Percentiles rank a stretch among this genome's conserved stretches.
Evolutionary conservation across 208 protist species (phyloP).

Genomic region (Hexamita inflata): DNA sequence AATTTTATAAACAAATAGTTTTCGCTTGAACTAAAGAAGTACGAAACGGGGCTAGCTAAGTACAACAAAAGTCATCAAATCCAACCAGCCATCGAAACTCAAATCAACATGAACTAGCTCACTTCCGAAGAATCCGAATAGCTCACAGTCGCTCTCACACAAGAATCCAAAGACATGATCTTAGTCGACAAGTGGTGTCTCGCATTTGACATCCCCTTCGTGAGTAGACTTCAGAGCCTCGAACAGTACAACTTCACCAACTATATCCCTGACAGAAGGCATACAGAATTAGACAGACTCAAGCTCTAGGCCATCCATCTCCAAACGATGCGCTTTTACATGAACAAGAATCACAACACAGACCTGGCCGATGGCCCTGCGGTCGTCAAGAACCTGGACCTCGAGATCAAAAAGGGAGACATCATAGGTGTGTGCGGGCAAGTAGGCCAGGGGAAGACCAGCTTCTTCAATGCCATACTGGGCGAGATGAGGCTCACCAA

Average conservation of each 20-base stretch:
- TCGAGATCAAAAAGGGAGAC: slow-evolving; percentile 27
- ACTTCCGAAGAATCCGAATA: not conserved
- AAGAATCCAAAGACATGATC: not conserved
- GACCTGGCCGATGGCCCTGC: not conserved
- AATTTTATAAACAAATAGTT: not conserved
- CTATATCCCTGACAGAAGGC: not conserved
- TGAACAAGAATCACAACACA: not conserved
- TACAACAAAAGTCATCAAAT: not conserved
- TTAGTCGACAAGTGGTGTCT: not conserved
- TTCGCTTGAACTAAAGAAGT: not conserved
- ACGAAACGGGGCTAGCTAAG: not conserved
- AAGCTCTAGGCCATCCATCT: not conserved
- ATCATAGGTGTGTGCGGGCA: slow-evolving; percentile 37
- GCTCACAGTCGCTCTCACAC: not conserved
- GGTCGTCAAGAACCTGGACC: slow-evolving; percentile 27
- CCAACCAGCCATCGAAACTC: too few relatives aligned
- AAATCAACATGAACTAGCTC: not conserved
- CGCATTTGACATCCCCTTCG: not conserved
- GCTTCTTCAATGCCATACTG: slow-evolving; percentile 40
- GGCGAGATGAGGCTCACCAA: slow-evolving; percentile 31
- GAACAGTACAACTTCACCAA: not conserved
- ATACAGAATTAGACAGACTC: not conserved
- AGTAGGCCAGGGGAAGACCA: slow-evolving; percentile 45
- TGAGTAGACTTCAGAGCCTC: not conserved
- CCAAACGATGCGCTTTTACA: not conserved